These are phyloP conservation scores for Cyclospora cayetanensis DNA, from an alignment of 169 alveolate species.

Conservation along the genomic window DNA sequence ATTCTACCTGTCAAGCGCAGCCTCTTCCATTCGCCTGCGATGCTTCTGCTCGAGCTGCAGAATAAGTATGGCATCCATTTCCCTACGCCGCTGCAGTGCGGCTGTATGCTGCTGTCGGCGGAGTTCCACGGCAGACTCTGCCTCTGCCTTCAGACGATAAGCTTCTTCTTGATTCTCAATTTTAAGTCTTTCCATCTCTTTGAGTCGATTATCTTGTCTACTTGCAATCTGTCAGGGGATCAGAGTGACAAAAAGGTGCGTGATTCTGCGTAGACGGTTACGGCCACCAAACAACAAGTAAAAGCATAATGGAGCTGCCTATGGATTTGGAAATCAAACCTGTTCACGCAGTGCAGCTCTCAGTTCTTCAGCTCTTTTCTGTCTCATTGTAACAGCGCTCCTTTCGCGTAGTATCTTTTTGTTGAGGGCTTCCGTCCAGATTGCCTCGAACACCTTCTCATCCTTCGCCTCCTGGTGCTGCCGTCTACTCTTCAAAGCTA, in stretches of 20 bases:
- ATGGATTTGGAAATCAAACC: background rate
- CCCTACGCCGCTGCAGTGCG: constrained; percentile 14
- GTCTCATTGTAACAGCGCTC: background rate
- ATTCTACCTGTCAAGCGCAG: constrained; percentile 43
- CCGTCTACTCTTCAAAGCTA: constrained; percentile 26
- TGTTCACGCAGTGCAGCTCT: constrained; percentile 53
- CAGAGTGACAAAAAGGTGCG: background rate
- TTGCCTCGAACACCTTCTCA: constrained; percentile 40
- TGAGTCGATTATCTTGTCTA: constrained; percentile 4
- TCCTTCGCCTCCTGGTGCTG: constrained; percentile 12
- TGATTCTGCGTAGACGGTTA: background rate
- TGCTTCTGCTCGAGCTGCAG: constrained; percentile 3
- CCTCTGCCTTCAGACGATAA: constrained; percentile 33
- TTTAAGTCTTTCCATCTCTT: constrained; percentile 32
- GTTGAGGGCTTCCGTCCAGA: constrained; percentile 53
- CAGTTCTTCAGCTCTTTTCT: background rate
- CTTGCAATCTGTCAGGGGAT: background rate
- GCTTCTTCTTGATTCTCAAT: constrained; percentile 18
- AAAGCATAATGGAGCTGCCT: background rate
- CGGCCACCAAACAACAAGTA: background rate
- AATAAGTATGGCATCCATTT: constrained; percentile 39
- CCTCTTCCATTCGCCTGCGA: constrained; percentile 33
- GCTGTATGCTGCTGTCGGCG: constrained; percentile 28
- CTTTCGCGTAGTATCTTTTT: constrained; percentile 43
- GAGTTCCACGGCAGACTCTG: constrained; percentile 10